A percentile compares a stretch with the other conserved stretches of the same genome.
phyloP scores from a whole-genome alignment of 2,329 filamentous ascomycete genomes.

The Fusarium sp. region DNA sequence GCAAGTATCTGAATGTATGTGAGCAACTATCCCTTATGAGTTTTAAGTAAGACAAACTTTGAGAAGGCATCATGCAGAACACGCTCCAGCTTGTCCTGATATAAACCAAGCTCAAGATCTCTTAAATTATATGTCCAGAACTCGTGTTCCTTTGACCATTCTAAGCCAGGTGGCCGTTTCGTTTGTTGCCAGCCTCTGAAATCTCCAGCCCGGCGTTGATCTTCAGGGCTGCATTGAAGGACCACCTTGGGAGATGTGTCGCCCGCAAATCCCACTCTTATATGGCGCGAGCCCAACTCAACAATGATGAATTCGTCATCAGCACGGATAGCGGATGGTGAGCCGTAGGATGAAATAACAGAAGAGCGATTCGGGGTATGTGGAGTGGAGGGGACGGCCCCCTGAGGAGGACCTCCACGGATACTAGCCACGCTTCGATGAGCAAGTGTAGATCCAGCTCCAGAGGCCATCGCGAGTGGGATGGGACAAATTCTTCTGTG shows the following conservation, averaged over 20 bases:
- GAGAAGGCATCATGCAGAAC: slow-evolving; percentile 84
- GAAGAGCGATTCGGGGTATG: slow-evolving; percentile 70
- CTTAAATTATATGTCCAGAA: slow-evolving; percentile 84
- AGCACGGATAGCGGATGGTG: slow-evolving; percentile 71
- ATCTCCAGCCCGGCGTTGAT: slow-evolving; percentile 83
- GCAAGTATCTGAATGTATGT: slow-evolving; percentile 63
- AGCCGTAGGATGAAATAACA: slow-evolving; percentile 68
- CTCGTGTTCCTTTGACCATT: slow-evolving; percentile 76
- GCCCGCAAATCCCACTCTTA: slow-evolving; percentile 88
- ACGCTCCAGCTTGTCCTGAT: slow-evolving; percentile 89
- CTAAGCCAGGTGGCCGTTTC: slow-evolving; percentile 58
- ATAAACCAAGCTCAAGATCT: slow-evolving; percentile 78
- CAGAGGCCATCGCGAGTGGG: slow-evolving; percentile 58
- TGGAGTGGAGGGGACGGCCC: slow-evolving; percentile 60
- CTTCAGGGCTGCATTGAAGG: slow-evolving; percentile 79
- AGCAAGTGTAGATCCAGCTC: slow-evolving; percentile 59
- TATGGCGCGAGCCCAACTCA: slow-evolving; percentile 82
- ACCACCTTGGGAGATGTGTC: slow-evolving; percentile 80
- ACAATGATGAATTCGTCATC: slow-evolving; percentile 90
- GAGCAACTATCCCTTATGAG: slow-evolving; percentile 8
- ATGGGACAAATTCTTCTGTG: neutral
- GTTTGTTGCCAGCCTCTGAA: slow-evolving; percentile 77
- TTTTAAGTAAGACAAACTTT: slow-evolving; percentile 64
- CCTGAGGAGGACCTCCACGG: slow-evolving; percentile 57
- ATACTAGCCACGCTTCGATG: slow-evolving; percentile 72